Evolutionary conservation across 495 filamentous ascomycete genomes (phyloP).

Genomic region (Aspergillus diversus): DNA sequence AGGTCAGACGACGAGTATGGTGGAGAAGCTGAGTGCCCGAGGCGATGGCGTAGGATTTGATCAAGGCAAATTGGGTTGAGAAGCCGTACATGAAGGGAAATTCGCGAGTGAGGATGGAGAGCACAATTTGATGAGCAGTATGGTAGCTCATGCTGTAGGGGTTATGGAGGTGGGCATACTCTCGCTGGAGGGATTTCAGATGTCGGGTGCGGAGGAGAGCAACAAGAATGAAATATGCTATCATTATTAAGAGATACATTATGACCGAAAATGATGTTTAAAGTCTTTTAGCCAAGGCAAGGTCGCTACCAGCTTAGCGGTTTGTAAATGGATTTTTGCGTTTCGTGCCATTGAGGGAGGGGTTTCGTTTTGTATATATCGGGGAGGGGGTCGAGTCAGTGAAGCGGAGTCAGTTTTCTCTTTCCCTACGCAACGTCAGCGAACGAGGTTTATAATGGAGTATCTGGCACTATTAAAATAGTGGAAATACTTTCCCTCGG

Average conservation of each 20-base stretch:
- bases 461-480: no score
- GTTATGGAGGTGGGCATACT: not conserved
- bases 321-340: no score
- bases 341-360: not conserved
- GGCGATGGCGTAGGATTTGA: constrained; percentile 18
- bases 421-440: not conserved
- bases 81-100: constrained; percentile 17
- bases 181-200: not conserved
- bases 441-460: no score
- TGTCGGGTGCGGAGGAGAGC: not conserved
- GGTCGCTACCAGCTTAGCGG: no score
- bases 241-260: not conserved
- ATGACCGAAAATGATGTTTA: not conserved
- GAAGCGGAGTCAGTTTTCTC: constrained; percentile 4
- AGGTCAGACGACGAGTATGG: constrained; percentile 13
- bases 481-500: no score
- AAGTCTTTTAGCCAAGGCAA: no score
- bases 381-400: not conserved
- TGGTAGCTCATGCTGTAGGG: constrained; percentile 9
- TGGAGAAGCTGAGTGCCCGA: constrained; percentile 8
- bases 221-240: constrained; percentile 7
- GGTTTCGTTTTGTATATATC: not conserved
- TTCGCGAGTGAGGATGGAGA: not conserved
- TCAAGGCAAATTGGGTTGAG: constrained; percentile 9
- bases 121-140: constrained; percentile 8